These are phyloP conservation scores for Incumbomyces delicatus DNA, from an alignment of 2,329 filamentous ascomycete genomes.

Conservation along the genomic window DNA sequence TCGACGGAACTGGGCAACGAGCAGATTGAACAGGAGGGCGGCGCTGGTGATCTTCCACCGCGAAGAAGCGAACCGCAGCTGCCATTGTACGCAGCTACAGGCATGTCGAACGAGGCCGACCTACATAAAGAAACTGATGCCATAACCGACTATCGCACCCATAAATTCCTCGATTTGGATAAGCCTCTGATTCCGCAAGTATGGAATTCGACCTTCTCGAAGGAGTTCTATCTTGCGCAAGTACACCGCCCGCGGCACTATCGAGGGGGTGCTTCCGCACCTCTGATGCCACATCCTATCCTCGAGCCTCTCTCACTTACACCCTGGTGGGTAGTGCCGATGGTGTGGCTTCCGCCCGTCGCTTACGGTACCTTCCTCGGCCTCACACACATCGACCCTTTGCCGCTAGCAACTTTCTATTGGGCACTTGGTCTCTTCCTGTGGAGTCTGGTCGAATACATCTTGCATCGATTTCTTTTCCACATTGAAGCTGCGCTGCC, in stretches of 20 bases:
- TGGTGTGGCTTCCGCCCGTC: slow-evolving; percentile 73
- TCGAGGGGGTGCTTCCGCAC: slow-evolving; percentile 82
- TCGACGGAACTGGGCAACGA: slow-evolving; percentile 39
- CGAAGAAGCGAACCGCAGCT: background rate
- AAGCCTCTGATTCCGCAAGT: slow-evolving; percentile 79
- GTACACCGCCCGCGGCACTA: slow-evolving; percentile 94
- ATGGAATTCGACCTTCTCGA: slow-evolving; percentile 77
- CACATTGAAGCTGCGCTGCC: slow-evolving; percentile 88
- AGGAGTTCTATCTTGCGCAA: slow-evolving; percentile 94
- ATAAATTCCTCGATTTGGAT: slow-evolving; percentile 89
- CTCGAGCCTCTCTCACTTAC: slow-evolving; percentile 95
- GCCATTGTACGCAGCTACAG: slow-evolving; percentile 51
- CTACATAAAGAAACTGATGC: slow-evolving; percentile 76
- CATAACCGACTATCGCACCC: slow-evolving; percentile 65
- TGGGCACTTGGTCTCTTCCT: slow-evolving; percentile 62
- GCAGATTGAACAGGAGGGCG: slow-evolving; percentile 31
- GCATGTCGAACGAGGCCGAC: slow-evolving; percentile 83
- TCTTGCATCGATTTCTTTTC: slow-evolving; percentile 82
- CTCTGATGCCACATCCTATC: slow-evolving; percentile 84
- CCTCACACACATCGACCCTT: slow-evolving; percentile 38
- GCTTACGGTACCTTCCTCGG: slow-evolving; percentile 62
- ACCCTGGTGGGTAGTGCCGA: slow-evolving; percentile 83
- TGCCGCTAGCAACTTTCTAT: slow-evolving; percentile 49
- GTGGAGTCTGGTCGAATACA: slow-evolving; percentile 87
- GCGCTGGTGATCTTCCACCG: slow-evolving; percentile 37